Percentiles rank a stretch among this genome's conserved stretches.
These are phyloP conservation scores for Diplosphaera chodatii DNA, from an alignment of 139 green algal genomes.

Conservation along the genomic window DNA sequence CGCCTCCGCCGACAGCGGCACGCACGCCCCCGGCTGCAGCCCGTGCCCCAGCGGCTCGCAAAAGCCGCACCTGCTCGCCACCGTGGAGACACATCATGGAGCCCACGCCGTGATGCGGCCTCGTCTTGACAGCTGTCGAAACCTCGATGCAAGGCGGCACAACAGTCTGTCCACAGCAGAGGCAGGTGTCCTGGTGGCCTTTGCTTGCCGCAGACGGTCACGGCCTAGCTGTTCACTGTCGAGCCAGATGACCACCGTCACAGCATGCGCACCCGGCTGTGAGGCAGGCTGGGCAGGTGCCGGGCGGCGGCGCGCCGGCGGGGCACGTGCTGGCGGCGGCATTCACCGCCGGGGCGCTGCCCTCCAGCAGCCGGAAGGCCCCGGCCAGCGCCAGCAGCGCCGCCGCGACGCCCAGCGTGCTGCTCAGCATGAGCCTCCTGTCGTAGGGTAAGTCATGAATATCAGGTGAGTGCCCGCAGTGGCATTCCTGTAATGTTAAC, in stretches of 20 bases:
- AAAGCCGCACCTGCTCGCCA: slow-evolving; percentile 40
- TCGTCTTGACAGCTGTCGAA: too few species aligned
- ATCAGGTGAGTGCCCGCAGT: too few species aligned
- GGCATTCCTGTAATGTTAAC: too few species aligned
- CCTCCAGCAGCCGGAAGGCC: slow-evolving; percentile 30
- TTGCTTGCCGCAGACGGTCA: too few species aligned
- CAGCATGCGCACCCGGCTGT: background rate
- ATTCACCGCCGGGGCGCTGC: slow-evolving; percentile 26
- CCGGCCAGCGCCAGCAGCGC: slow-evolving; percentile 31
- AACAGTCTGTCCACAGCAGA: too few species aligned
- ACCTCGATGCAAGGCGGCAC: too few species aligned
- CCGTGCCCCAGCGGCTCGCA: slow-evolving; percentile 12
- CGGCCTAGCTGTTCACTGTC: too few species aligned
- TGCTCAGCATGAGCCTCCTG: slow-evolving; percentile 46
- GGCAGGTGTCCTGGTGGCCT: too few species aligned
- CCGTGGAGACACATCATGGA: too few species aligned
- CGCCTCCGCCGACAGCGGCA: background rate
- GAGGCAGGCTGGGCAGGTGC: slow-evolving; percentile 22
- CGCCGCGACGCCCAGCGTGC: slow-evolving; percentile 32
- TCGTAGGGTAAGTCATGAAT: too few species aligned
- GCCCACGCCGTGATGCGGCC: too few species aligned
- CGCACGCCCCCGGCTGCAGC: slow-evolving; percentile 27
- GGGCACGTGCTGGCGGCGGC: background rate
- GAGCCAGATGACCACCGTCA: too few species aligned
- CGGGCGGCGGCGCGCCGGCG: background rate